Percentiles rank a stretch among this genome's conserved stretches.
These are phyloP conservation scores for Colletotrichum falcatum DNA, from an alignment of 2,329 filamentous ascomycete genomes.

Conservation along the genomic window DNA sequence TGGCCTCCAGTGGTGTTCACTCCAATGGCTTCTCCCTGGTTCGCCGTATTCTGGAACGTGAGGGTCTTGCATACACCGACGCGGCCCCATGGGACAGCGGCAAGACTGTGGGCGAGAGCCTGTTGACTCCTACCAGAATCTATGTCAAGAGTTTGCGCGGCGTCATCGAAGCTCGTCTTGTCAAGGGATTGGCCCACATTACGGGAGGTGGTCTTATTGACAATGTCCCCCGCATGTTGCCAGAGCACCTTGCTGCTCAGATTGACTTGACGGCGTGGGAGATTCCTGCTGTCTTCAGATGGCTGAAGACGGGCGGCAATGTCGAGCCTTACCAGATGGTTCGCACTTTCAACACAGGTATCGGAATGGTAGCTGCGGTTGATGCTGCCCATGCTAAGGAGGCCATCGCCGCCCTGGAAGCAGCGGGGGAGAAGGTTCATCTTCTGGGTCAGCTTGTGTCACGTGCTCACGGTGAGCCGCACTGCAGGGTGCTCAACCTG, in stretches of 20 bases:
- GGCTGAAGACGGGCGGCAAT: constrained; percentile 82
- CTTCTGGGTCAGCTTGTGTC: constrained; percentile 78
- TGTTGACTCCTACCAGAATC: constrained; percentile 91
- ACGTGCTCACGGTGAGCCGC: constrained; percentile 60
- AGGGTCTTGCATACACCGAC: constrained; percentile 78
- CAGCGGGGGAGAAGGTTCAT: constrained; percentile 81
- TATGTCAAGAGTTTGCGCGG: constrained; percentile 88
- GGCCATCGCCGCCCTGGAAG: constrained; percentile 70
- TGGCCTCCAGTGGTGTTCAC: constrained; percentile 89
- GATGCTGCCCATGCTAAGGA: constrained; percentile 70
- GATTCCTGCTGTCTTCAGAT: constrained; percentile 83
- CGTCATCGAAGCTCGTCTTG: constrained; percentile 69
- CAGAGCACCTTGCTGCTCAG: constrained; percentile 79
- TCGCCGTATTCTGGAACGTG: constrained; percentile 83
- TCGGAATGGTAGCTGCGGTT: constrained; percentile 94
- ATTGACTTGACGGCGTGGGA: constrained; percentile 83
- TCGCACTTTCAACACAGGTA: constrained; percentile 91
- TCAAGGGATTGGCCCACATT: constrained; percentile 97
- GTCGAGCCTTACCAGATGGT: constrained; percentile 85
- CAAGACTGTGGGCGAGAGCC: constrained; percentile 75
- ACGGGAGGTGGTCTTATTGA: constrained; percentile 93
- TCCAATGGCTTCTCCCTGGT: constrained; percentile 99
- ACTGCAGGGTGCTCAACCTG: constrained; percentile 69
- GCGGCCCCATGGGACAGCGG: constrained; percentile 79
- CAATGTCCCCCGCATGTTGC: constrained; percentile 95